These are phyloP conservation scores for Aspergillus sp. DNA, from an alignment of 2,329 filamentous ascomycete genomes.

Conservation along the genomic window DNA sequence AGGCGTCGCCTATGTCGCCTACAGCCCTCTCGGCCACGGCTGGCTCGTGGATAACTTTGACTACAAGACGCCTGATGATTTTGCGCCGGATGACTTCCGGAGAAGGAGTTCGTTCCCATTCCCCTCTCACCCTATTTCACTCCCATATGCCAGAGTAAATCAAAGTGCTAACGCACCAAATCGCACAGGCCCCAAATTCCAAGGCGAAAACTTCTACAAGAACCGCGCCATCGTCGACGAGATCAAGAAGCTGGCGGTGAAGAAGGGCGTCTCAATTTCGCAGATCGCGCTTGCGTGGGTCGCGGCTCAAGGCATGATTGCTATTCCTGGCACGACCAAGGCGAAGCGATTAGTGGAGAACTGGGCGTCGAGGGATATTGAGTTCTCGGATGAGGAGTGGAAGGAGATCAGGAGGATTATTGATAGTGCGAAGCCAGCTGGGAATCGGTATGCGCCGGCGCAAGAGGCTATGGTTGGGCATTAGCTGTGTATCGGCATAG, in stretches of 20 bases:
- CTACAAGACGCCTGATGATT: conserved; percentile 48
- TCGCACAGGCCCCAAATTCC: conserved; percentile 29
- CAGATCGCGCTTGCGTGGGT: conserved; percentile 46
- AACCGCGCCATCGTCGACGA: conserved; percentile 45
- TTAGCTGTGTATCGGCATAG: background rate
- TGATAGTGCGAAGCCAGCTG: conserved; percentile 38
- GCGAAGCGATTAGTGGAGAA: conserved; percentile 41
- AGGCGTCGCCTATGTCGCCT: conserved; percentile 46
- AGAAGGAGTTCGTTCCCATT: conserved; percentile 29
- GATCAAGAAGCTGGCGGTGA: conserved; percentile 41
- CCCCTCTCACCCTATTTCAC: background rate
- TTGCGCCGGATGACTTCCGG: conserved; percentile 44
- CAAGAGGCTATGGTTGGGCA: conserved; percentile 28
- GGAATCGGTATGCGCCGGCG: conserved; percentile 33
- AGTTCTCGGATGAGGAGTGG: conserved; percentile 40
- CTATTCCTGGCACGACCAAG: conserved; percentile 50
- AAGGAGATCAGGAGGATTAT: conserved; percentile 41
- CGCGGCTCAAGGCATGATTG: conserved; percentile 43
- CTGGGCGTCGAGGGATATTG: conserved; percentile 37
- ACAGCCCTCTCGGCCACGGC: conserved; percentile 49
- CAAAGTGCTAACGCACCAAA: background rate
- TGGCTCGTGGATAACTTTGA: conserved; percentile 49
- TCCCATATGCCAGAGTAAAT: background rate
- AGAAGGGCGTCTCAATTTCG: conserved; percentile 33
- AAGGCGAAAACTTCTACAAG: conserved; percentile 49